phyloP scores from a whole-genome alignment of 2,329 filamentous ascomycete genomes.

The Diaporthe helianthi region DNA sequence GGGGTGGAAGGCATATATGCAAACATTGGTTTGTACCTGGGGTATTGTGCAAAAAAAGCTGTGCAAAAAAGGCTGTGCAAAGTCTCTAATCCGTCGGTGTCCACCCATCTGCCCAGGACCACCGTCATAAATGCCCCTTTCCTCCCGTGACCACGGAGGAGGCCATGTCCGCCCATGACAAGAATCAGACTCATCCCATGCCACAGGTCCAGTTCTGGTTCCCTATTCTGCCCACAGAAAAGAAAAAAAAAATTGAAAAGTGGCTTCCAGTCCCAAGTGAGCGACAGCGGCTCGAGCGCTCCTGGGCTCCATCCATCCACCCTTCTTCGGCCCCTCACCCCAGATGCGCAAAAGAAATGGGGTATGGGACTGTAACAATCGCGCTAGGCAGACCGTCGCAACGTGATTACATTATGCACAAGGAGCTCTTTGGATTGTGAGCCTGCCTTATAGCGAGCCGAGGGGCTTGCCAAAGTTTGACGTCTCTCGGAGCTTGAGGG shows the following conservation, averaged over 20 bases:
- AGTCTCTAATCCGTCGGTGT: slow-evolving; percentile 1
- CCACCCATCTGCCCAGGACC: not conserved
- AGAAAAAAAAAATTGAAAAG: slow-evolving; percentile 24
- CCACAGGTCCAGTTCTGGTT: slow-evolving; percentile 5
- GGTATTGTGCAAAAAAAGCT: slow-evolving; percentile 32
- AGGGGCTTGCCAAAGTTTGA: slow-evolving; percentile 58
- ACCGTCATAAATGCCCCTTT: not conserved
- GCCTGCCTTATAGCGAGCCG: slow-evolving; percentile 39
- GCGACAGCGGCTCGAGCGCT: not conserved
- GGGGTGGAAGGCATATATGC: slow-evolving; percentile 25
- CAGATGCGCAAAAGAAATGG: slow-evolving; percentile 8
- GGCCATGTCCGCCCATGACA: slow-evolving; percentile 17
- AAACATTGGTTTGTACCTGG: slow-evolving; percentile 31
- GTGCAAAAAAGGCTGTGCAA: slow-evolving; percentile 19
- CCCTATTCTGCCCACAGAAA: slow-evolving; percentile 1
- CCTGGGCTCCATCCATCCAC: not conserved
- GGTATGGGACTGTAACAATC: not conserved
- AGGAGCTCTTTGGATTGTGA: not conserved
- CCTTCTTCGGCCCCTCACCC: not conserved
- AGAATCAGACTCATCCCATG: slow-evolving; percentile 1
- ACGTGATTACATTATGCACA: slow-evolving; percentile 20
- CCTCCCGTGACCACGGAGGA: not conserved
- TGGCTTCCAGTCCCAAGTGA: not conserved
- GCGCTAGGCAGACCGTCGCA: not conserved
- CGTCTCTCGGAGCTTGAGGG: slow-evolving; percentile 40